These are phyloP conservation scores for Cryptosporidium sp. DNA, from an alignment of 169 alveolate species.

Conservation along the genomic window DNA sequence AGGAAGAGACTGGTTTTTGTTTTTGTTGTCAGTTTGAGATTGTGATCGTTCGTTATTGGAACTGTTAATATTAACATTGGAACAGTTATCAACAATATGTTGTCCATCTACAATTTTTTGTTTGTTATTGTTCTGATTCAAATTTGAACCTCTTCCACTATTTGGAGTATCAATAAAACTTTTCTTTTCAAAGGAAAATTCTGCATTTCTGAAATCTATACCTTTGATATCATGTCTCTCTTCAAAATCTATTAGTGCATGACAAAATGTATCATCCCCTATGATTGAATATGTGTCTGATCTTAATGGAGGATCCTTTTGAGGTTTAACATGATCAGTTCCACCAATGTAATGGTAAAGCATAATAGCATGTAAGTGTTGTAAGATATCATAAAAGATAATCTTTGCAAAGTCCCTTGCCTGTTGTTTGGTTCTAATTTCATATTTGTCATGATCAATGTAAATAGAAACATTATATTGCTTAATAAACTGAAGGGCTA, in stretches of 20 bases:
- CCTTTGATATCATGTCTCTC: constrained; percentile 48
- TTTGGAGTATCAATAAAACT: neutral
- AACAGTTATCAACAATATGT: neutral
- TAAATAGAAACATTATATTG: constrained; percentile 60
- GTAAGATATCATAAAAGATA: constrained; percentile 47
- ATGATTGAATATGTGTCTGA: constrained; percentile 67
- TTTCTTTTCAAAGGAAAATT: neutral
- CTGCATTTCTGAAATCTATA: neutral
- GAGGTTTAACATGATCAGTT: constrained; percentile 60
- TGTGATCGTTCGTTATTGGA: constrained; percentile 20
- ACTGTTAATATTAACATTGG: neutral
- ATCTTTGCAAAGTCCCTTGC: constrained; percentile 68
- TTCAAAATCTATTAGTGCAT: constrained; percentile 67
- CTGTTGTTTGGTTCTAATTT: constrained; percentile 67
- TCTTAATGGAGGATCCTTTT: constrained; percentile 7
- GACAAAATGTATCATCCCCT: constrained; percentile 75
- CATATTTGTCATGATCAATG: constrained; percentile 62
- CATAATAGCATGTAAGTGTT: constrained; percentile 69
- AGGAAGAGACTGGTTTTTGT: constrained; percentile 35
- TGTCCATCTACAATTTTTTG: neutral
- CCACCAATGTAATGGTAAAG: constrained; percentile 72
- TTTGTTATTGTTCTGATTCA: neutral
- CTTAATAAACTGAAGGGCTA: constrained; percentile 63
- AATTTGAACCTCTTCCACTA: neutral
- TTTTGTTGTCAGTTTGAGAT: neutral